Evolutionary conservation across 1,139 yeast genomes (phyloP), one percentile per base, ranked within the genome.

Genomic region (Debaryomyces subglobosus): DNA sequence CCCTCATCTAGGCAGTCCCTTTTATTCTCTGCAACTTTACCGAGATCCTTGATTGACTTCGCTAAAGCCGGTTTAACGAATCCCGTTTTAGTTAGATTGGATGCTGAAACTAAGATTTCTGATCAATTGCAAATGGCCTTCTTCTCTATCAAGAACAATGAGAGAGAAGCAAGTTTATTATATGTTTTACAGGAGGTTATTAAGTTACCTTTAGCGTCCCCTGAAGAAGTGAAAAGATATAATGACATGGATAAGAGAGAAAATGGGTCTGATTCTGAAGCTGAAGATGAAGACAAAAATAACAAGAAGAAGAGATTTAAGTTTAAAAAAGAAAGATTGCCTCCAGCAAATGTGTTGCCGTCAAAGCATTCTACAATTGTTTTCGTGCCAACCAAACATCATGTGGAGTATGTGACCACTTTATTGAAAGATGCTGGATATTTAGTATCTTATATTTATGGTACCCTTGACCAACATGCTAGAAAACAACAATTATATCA

Each of bases 331-430:
- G 84, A 78, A 54, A 78, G 83, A 59, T 68, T 85, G 44, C 92
- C 96, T 6, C 81, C 86, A 1, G 96, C 96, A 0, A 87, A 85
- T 57, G 91, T 84, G 49, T 71, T 92, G 49, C 97, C 97, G 1
- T 86, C 96, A 1, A 85, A 85, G 47, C 74, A 82, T 53, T 89
- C 98, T 3, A 95, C 99, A 1, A 90, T 95, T 59, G 80, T 95
- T 3, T 95, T 94, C 60, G 97, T 90, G 5, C 99, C 99, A 39
- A 94, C 99, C 0, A 88, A 92, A 68, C 99, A 94, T 71, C 99
- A 94, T 69, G 99, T 94, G 25, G 99, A 94, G 67, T 95, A 91
- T 63, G 76, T 94, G 44, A 77, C 95, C 1, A 76, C 73, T 6
- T 66, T 94, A 49, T 72, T 94, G 50, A 82, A 79, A 58, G 84